Conservation (phyloP, 2,329 filamentous ascomycete species). For the Fusarium proliferatum region DNA sequence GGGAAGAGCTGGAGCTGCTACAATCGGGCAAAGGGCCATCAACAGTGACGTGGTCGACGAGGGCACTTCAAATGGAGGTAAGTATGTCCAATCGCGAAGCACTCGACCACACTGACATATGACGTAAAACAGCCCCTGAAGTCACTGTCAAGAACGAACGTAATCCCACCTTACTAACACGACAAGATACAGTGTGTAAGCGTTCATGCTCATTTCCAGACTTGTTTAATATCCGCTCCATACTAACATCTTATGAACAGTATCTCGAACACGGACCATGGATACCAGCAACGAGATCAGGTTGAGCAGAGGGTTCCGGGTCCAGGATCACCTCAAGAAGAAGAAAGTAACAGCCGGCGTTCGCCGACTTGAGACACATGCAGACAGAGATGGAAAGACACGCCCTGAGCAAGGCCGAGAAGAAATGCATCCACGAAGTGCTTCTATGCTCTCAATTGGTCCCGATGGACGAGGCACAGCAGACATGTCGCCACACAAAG, state of each 20-base stretch:
- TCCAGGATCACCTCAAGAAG: constrained; percentile 12
- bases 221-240: neutral
- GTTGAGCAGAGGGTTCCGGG: constrained; percentile 43
- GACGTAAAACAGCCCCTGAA: constrained; percentile 2
- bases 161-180: neutral
- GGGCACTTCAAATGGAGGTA: neutral
- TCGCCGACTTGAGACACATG: constrained; percentile 8
- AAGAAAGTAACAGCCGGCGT: neutral
- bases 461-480: constrained; percentile 1
- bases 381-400: constrained; percentile 1
- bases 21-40: neutral
- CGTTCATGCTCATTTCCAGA: neutral
- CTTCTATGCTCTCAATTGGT: neutral
- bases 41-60: neutral
- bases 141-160: neutral
- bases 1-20: neutral
- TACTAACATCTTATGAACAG: constrained; percentile 20
- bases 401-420: constrained; percentile 7
- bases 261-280: constrained; percentile 35
- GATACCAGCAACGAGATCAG: constrained; percentile 47
- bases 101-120: neutral
- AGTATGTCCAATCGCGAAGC: neutral
- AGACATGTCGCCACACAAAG: constrained; percentile 1
- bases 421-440: neutral
- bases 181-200: constrained; percentile 33